These are phyloP conservation scores for Liquidambar formosana DNA, from an alignment of 164 flowering plant genomes.

Conservation along the genomic window DNA sequence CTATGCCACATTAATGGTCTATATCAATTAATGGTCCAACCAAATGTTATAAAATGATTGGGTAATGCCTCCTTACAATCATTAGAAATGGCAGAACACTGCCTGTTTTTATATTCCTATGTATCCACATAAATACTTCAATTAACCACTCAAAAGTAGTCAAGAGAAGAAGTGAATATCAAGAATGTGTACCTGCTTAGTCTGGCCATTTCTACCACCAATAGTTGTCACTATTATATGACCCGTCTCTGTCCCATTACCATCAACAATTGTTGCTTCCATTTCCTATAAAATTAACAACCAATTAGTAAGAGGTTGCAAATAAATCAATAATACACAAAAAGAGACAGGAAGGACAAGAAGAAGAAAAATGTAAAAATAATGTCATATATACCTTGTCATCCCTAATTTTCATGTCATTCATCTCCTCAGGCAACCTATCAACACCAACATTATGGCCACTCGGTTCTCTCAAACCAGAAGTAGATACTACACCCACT, in stretches of 20 bases:
- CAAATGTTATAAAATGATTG: too few relatives aligned
- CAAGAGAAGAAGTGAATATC: background rate
- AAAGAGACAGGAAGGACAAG: background rate
- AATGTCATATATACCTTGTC: conserved; percentile 38
- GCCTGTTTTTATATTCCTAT: too few relatives aligned
- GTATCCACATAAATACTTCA: too few relatives aligned
- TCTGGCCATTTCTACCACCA: conserved; percentile 62
- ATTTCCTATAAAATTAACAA: conserved; percentile 38
- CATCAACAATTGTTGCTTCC: conserved; percentile 59
- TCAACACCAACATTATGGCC: conserved; percentile 40
- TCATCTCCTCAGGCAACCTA: conserved; percentile 65
- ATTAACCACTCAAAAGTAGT: background rate
- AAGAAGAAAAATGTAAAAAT: background rate
- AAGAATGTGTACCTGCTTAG: conserved; percentile 45
- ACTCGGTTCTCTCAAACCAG: conserved; percentile 45
- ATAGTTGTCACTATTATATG: conserved; percentile 68
- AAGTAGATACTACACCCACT: conserved; percentile 41
- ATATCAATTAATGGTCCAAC: background rate
- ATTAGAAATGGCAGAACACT: too few relatives aligned
- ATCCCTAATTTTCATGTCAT: conserved; percentile 68
- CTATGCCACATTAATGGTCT: too few relatives aligned
- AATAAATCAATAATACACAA: background rate
- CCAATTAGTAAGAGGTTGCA: background rate
- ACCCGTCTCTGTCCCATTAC: conserved; percentile 65
- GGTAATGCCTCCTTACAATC: too few relatives aligned